Evolutionary conservation across 1,284 basidiomycete genomes (phyloP), one percentile per base, ranked within the genome.

Genomic region (Exsudoporus floridanus): DNA sequence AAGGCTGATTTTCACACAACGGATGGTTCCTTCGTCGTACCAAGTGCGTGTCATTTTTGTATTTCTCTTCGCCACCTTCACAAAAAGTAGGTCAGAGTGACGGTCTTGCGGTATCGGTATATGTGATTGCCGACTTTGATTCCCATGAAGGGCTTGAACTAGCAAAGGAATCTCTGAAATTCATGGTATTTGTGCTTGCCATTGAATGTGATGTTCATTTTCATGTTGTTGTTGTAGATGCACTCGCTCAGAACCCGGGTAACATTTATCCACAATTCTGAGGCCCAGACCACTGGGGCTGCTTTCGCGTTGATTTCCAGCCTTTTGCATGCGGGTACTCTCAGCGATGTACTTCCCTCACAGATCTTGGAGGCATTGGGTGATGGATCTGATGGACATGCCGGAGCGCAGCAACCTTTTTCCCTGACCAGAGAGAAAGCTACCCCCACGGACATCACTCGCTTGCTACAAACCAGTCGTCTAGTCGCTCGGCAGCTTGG

Each of bases 41-140:
- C 68, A 31, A 53, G 65, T 69, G 42, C 41, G 68, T 58, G 21
- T 2, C n/a, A 14, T 34, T 21, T 28, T 18, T 25, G 12, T 31
- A 38, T 48, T 37, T 31, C 19, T 12, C 13, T 42, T 28, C 13
- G 12, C 13, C 2, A 3, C 13, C 27, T 46, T 67, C 14, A 61
- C 14, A n/a, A 35, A 50, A 12, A 53, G 9, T 31, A 67, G 67
- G 50, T 30, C 34, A 54, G 43, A 45, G 49, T 71, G 75, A 69
- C 43, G 77, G 73, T 34, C 59, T 77, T 13, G 72, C 74, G 1
- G 53, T 82, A 38, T 83, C 86, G 5, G 72, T 86, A 12, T 88
- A 85, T 68, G 72, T 97, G 30, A 73, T 97, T 5, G 90, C 86
- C 1, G 90, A 98, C 68, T 74, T 98, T 5, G 88, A 97, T 62